These are phyloP conservation scores for Escallonia rubra DNA, from an alignment of 129 eudicot species.

Conservation along the genomic window DNA sequence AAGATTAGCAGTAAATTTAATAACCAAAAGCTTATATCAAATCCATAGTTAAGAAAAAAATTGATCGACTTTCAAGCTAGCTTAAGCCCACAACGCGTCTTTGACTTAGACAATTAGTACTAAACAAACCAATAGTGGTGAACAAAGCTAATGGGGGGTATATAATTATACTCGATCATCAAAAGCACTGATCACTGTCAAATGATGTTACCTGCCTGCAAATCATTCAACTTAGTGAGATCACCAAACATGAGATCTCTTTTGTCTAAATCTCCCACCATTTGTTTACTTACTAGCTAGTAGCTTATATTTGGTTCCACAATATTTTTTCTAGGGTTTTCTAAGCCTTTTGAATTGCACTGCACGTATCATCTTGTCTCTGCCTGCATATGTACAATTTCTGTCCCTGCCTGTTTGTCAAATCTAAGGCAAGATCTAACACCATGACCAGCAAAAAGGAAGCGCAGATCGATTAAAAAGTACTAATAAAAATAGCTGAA, in stretches of 20 bases:
- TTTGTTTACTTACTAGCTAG: background rate
- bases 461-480: conserved; percentile 3
- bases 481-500: conserved; percentile 4
- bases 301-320: background rate
- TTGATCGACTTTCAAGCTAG: conserved; percentile 19
- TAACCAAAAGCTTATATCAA: background rate
- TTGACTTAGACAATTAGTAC: conserved; percentile 30
- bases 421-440: conserved; percentile 30
- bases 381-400: no score
- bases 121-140: background rate
- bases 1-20: no score
- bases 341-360: background rate
- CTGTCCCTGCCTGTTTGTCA: conserved; percentile 10
- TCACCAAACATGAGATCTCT: conserved; percentile 47
- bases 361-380: conserved; percentile 1
- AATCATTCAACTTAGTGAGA: conserved; percentile 25
- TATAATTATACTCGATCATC: background rate
- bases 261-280: conserved; percentile 27
- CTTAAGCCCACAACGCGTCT: conserved; percentile 44
- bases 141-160: no score
- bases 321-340: background rate
- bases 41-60: conserved; percentile 18
- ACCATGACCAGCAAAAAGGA: conserved; percentile 15
- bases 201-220: conserved; percentile 32
- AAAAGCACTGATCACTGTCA: conserved; percentile 31